Percentiles rank a stretch among this genome's conserved stretches.
phyloP scores from a whole-genome alignment of 768 basidiomycete genomes.

The Boletus tylopilopsis region DNA sequence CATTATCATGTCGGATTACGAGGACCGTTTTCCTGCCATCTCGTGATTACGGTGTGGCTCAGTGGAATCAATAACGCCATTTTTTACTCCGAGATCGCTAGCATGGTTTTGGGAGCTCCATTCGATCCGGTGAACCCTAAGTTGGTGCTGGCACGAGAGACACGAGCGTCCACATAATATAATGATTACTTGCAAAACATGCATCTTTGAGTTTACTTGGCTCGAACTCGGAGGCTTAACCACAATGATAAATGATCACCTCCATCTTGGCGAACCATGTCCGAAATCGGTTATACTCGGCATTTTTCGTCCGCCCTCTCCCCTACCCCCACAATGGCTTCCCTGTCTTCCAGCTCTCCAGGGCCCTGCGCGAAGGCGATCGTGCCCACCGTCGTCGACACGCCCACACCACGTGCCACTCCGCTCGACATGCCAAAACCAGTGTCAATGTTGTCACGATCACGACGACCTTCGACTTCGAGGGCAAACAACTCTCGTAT shows the following conservation, averaged over 20 bases:
- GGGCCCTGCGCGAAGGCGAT: neutral
- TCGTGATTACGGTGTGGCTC: conserved; percentile 10
- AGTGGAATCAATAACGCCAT: neutral
- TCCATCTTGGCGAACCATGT: too few species aligned
- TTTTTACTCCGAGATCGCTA: neutral
- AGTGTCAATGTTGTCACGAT: neutral
- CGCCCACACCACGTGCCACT: neutral
- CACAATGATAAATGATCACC: too few species aligned
- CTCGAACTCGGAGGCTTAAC: too few species aligned
- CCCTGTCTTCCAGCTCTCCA: neutral
- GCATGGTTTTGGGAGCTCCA: too few species aligned
- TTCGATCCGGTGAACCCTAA: too few species aligned
- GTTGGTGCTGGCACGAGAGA: too few species aligned
- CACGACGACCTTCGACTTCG: neutral
- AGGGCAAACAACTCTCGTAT: neutral
- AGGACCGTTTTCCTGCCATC: conserved; percentile 39
- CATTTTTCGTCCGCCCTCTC: neutral
- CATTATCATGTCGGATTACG: conserved; percentile 67
- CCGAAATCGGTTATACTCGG: too few species aligned
- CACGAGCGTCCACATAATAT: too few species aligned
- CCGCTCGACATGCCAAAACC: neutral
- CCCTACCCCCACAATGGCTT: neutral
- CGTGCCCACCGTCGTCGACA: neutral
- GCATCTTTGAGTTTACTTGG: too few species aligned
- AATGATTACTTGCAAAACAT: too few species aligned